phyloP scores from a whole-genome alignment of 2,329 filamentous ascomycete genomes.

The Monilinia polystroma region DNA sequence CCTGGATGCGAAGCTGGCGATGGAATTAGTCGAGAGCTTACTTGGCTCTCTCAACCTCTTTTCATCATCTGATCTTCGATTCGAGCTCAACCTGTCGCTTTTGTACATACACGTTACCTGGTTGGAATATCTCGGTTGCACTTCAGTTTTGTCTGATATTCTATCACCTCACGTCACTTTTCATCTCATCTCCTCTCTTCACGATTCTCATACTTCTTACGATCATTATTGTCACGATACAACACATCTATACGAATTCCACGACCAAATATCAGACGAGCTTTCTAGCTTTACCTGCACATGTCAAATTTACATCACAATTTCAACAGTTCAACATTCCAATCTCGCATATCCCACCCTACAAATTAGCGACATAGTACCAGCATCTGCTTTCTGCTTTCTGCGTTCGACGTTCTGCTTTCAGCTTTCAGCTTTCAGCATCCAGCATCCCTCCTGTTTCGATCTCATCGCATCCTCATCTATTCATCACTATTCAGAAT shows the following conservation, averaged over 20 bases:
- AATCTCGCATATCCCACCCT: too few species aligned
- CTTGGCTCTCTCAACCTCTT: neutral
- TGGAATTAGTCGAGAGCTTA: neutral
- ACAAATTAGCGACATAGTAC: too few species aligned
- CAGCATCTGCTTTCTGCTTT: too few species aligned
- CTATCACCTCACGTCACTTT: neutral
- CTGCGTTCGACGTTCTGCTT: too few species aligned
- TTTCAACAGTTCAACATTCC: too few species aligned
- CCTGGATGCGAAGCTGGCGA: neutral
- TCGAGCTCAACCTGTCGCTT: neutral
- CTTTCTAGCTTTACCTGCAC: too few species aligned
- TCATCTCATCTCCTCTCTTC: neutral
- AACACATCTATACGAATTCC: neutral
- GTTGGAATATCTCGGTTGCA: neutral
- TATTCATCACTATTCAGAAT: too few species aligned
- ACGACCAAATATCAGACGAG: conserved; percentile 5
- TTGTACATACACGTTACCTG: neutral
- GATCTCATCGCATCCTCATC: too few species aligned
- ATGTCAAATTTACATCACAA: too few species aligned
- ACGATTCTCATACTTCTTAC: conserved; percentile 10
- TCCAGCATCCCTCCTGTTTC: too few species aligned
- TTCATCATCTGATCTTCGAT: neutral
- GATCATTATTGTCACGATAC: neutral
- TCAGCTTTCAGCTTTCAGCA: too few species aligned
- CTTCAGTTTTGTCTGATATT: neutral